phyloP scores from a whole-genome alignment of 768 basidiomycete species.

The Suillus spraguei region DNA sequence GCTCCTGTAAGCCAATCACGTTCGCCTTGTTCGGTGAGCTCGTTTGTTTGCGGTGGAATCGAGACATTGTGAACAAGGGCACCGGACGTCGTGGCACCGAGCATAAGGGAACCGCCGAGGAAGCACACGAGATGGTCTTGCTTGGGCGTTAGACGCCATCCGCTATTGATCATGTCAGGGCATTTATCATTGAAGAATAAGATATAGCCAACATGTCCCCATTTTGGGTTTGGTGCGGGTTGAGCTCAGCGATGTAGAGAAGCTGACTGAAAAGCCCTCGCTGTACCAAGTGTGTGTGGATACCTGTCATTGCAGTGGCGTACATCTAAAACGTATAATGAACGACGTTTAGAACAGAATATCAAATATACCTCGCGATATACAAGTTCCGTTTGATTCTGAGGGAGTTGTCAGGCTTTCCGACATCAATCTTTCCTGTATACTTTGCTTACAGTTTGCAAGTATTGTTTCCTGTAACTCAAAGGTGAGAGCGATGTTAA shows the following conservation, averaged over 20 bases:
- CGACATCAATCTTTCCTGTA: not conserved
- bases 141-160: conserved; percentile 79
- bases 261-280: conserved; percentile 60
- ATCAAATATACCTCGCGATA: conserved; percentile 66
- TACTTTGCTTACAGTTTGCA: conserved; percentile 31
- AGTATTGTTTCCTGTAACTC: conserved; percentile 30
- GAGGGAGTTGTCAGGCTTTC: conserved; percentile 13
- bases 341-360: not conserved
- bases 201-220: conserved; percentile 37
- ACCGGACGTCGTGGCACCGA: conserved; percentile 78
- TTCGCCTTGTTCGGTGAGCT: conserved; percentile 61
- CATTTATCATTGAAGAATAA: not conserved
- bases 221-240: conserved; percentile 49
- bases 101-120: conserved; percentile 88
- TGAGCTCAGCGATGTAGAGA: conserved; percentile 82
- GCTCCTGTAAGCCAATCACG: conserved; percentile 84
- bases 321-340: conserved; percentile 67
- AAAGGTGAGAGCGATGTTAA: conserved; percentile 10
- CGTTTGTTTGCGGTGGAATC: conserved; percentile 63
- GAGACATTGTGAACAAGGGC: conserved; percentile 56
- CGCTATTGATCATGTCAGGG: conserved; percentile 29
- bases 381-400: conserved; percentile 74
- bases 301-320: conserved; percentile 79
- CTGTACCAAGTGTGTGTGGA: conserved; percentile 74
- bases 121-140: conserved; percentile 98